Percentiles rank a stretch among this genome's conserved stretches.
Evolutionary conservation across 352 stramenopile genomes (phyloP).

Genomic region (Globisporangium emineosum): DNA sequence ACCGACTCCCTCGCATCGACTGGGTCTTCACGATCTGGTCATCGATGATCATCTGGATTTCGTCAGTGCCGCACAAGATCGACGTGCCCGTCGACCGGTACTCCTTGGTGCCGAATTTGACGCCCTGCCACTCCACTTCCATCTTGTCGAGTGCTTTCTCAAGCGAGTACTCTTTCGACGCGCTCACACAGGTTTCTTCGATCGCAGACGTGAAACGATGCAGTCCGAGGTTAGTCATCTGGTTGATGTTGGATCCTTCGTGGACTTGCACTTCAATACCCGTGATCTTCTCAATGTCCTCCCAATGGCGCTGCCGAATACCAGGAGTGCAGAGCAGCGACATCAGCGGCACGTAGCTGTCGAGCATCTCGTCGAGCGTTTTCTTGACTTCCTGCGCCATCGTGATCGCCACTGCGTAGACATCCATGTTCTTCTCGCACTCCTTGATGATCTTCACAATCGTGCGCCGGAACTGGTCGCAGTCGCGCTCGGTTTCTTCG

Average conservation of each 20-base stretch:
- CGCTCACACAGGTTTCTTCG: constrained; percentile 91
- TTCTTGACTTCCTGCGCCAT: constrained; percentile 84
- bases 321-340: constrained; percentile 90
- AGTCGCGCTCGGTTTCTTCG: constrained; percentile 83
- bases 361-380: constrained; percentile 80
- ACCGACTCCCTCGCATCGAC: constrained; percentile 92
- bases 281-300: constrained; percentile 88
- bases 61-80: constrained; percentile 84
- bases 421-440: constrained; percentile 86
- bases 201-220: constrained; percentile 86
- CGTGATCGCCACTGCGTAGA: constrained; percentile 72
- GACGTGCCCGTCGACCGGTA: constrained; percentile 93
- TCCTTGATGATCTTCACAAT: constrained; percentile 91
- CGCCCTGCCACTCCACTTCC: constrained; percentile 89
- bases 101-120: constrained; percentile 92
- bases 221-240: constrained; percentile 87
- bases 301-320: constrained; percentile 91
- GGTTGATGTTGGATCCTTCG: constrained; percentile 90
- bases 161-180: constrained; percentile 93
- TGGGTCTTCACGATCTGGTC: constrained; percentile 96
- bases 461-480: constrained; percentile 84
- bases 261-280: constrained; percentile 86
- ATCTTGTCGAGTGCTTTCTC: constrained; percentile 93
- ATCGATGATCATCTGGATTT: constrained; percentile 93
- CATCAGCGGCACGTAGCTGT: constrained; percentile 91